Percentiles rank a stretch among this genome's conserved stretches.
Conservation (phyloP, 1,139 yeast species). For the Barnettozyma hawaiiensis region DNA sequence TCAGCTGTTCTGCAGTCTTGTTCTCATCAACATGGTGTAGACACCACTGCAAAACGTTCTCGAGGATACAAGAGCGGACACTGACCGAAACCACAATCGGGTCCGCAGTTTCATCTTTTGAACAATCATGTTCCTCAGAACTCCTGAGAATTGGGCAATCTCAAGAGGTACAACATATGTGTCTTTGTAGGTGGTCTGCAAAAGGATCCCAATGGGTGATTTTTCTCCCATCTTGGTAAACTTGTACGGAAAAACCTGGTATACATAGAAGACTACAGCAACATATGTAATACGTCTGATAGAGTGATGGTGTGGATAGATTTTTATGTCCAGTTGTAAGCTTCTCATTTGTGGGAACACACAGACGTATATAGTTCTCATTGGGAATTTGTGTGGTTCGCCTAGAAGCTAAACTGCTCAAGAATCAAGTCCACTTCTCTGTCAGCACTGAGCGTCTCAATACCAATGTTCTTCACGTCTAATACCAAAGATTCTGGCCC, state of each 20-base stretch:
- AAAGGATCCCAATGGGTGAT: background rate
- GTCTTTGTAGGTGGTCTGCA: background rate
- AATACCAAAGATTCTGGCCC: constrained; percentile 44
- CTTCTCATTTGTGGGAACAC: too few species aligned
- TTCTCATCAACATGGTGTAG: background rate
- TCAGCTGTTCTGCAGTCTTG: background rate
- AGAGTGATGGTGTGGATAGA: too few species aligned
- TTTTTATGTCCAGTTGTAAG: too few species aligned
- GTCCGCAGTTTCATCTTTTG: background rate
- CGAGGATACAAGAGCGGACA: background rate
- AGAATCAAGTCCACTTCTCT: constrained; percentile 18
- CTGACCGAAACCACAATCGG: background rate
- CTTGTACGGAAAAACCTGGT: too few species aligned
- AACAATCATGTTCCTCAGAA: background rate
- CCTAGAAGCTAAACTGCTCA: constrained; percentile 18
- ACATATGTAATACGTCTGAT: too few species aligned
- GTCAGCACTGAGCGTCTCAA: constrained; percentile 2
- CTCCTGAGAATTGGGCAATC: background rate
- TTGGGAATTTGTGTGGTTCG: too few species aligned
- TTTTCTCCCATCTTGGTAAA: too few species aligned
- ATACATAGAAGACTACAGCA: too few species aligned
- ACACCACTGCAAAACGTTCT: background rate
- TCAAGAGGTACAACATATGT: background rate
- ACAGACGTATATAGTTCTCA: too few species aligned
- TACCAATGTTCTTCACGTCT: constrained; percentile 36